Evolutionary conservation across 768 basidiomycete genomes (phyloP), one percentile per base, ranked within the genome.

Genomic region (Baorangia bicolor): DNA sequence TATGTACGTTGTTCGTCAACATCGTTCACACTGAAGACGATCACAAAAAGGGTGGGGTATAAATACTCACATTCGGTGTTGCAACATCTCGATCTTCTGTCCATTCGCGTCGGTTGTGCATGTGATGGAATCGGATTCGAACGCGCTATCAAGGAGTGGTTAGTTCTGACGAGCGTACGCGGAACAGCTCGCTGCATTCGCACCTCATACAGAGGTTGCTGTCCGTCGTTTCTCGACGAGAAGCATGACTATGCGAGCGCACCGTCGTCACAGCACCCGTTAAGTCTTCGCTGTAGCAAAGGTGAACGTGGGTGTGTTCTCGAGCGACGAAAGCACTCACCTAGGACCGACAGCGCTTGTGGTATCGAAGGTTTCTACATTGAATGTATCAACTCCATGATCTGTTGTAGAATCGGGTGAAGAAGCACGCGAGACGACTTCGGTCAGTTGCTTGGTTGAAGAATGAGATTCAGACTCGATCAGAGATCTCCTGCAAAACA

Each of bases 41-140:
- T 56, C 43, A 20, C 14, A 9, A 14, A 13, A 35, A 25, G 3
- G 10, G 18, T 4, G 5, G 9, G 33, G 35, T 12, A 13, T 3
- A 23, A 28, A 13, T 23, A 49, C 62, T n/a, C 13, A 64, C 62
- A 33, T 33, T 28, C 21, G 44, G 23, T 23, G 12, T 9, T 8
- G 40, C 21, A 16, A 20, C 33, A 10, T 23, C 5, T 40, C 10
- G 7, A 16, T 16, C 2, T 42, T 9, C 20, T 37, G 23, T 23
- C 10, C 40, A 14, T 20, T 11, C 12, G 6, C 20, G 4, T 21
- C 27, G 33, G 44, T 43, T 23, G 40, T 27, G 5, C 23, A 13
- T 20, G 37, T 13, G 12, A 20, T 34, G 18, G 28, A 37, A 11
- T 38, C n/a, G 16, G 40, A 53, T 41, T 40, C 35, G 14, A 13